Base-by-base conservation (phyloP, 2,329 filamentous ascomycete genomes). In the Penicillium sp. region DNA sequence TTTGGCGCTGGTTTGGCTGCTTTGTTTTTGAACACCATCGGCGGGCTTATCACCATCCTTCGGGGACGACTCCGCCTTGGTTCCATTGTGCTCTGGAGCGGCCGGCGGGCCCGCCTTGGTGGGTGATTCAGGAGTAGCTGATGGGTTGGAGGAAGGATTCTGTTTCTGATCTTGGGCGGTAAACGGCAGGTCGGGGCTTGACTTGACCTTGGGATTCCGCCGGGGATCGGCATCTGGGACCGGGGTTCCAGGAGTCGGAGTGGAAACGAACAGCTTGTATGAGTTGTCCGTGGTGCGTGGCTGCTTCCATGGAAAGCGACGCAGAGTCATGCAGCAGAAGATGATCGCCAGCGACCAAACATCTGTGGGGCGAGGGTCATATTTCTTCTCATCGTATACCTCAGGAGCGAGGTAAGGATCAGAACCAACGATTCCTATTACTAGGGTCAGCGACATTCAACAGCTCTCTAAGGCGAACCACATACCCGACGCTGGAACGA, bases 271-370 rank as follows among this genome's bases (percentile, higher is more conserved):
- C 1, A 98, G 78, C 58, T 91, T 90, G 69, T 87, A 98, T 0
- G 89, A 95, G 64, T 94, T 97, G 64, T 98, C 93, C 3, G 87
- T 87, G 63, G 89, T 72, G 27, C 90, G 81, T 4, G 93, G 93
- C 23, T 94, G 83, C 70, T 98, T 98, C 93, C 93, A 98, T 0
- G 93, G 93, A 60, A 98, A 98, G 23, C 93, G 77, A 15, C 93
- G 80, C 28, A 98, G 74, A 4, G 88, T 93, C 93, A 98, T 98
- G 73, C 93, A 98, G 68, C 93, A 97, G 69, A 91, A 98, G 39
- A 98, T 97, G 55, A 98, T 98, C 13, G 91, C 93, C 44, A 98
- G 75, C 8, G 93, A 98, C 93, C 93, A 98, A 44, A 98, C 89
- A 68, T 98, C 93, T 1, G 91, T 87, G 5, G 89, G 87, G 47